Evolutionary conservation across 2,329 filamentous ascomycete species (phyloP).

Genomic region (Clarireedia monteithiana): DNA sequence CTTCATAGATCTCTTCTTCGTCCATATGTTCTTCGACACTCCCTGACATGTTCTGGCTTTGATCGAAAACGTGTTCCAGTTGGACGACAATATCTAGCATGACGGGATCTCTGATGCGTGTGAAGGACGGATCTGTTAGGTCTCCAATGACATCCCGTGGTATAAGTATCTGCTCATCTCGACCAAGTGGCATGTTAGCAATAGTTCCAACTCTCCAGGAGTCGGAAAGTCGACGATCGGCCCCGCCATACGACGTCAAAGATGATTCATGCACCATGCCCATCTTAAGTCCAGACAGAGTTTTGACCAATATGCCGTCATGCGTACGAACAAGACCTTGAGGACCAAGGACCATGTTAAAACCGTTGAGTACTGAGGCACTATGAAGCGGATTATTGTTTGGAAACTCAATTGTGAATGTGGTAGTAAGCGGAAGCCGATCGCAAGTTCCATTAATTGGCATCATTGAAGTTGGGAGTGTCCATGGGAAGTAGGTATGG

Average conservation of each 20-base stretch:
- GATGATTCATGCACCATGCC: slow-evolving; percentile 59
- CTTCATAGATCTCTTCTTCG: slow-evolving; percentile 14
- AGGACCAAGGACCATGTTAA: slow-evolving; percentile 35
- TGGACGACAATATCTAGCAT: slow-evolving; percentile 67
- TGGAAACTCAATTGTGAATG: slow-evolving; percentile 60
- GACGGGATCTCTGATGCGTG: slow-evolving; percentile 63
- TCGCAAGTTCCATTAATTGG: slow-evolving; percentile 72
- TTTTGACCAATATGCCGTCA: slow-evolving; percentile 42
- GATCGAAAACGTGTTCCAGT: slow-evolving; percentile 21
- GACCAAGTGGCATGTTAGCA: slow-evolving; percentile 72
- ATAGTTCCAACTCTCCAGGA: slow-evolving; percentile 71
- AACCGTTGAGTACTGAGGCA: slow-evolving; percentile 15
- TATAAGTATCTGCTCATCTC: slow-evolving; percentile 81
- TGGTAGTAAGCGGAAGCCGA: slow-evolving; percentile 60
- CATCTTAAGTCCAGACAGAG: slow-evolving; percentile 51
- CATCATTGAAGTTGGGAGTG: slow-evolving; percentile 67
- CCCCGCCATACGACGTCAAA: slow-evolving; percentile 24
- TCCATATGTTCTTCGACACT: slow-evolving; percentile 18
- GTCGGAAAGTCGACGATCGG: slow-evolving; percentile 32
- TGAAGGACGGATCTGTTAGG: slow-evolving; percentile 77
- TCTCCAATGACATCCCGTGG: slow-evolving; percentile 68
- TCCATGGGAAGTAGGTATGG: slow-evolving; percentile 89
- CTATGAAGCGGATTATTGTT: slow-evolving; percentile 32
- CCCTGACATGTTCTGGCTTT: slow-evolving; percentile 15
- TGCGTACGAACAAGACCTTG: slow-evolving; percentile 41